A percentile compares a stretch with the other conserved stretches of the same genome.
phyloP scores from a whole-genome alignment of 345 rosid genomes.

The Melastoma malabathricum region DNA sequence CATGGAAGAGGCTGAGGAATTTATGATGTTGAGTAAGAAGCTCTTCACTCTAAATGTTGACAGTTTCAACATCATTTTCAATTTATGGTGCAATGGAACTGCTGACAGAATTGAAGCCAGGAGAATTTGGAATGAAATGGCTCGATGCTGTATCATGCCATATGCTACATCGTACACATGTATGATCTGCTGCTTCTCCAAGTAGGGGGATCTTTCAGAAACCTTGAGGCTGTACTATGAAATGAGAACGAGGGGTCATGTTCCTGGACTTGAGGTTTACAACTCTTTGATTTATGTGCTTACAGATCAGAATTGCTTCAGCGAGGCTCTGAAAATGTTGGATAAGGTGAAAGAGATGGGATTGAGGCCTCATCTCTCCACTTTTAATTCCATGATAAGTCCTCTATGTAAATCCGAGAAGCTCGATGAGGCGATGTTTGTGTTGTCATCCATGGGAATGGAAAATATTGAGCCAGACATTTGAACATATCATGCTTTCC shows the following conservation, averaged over 20 bases:
- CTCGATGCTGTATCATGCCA: constrained; percentile 49
- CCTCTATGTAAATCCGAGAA: constrained; percentile 49
- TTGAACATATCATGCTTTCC: constrained; percentile 73
- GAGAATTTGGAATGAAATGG: constrained; percentile 85
- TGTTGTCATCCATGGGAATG: constrained; percentile 44
- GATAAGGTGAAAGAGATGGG: constrained; percentile 47
- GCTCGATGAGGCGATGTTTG: constrained; percentile 45
- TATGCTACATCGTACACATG: constrained; percentile 44
- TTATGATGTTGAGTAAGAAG: constrained; percentile 67
- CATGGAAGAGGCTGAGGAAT: constrained; percentile 91
- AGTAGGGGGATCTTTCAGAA: constrained; percentile 71
- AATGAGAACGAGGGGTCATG: constrained; percentile 71
- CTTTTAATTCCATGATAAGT: constrained; percentile 61
- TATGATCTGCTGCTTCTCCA: constrained; percentile 82
- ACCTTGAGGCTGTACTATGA: constrained; percentile 70
- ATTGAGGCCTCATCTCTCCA: constrained; percentile 43
- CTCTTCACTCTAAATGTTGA: constrained; percentile 49
- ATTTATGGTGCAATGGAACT: constrained; percentile 66
- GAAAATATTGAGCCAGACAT: constrained; percentile 38
- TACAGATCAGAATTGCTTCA: constrained; percentile 52
- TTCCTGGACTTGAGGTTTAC: constrained; percentile 51
- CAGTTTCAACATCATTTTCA: constrained; percentile 61
- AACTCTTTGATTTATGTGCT: constrained; percentile 63
- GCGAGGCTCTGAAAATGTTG: constrained; percentile 51
- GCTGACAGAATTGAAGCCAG: constrained; percentile 68